A percentile compares a stretch with the other conserved stretches of the same genome.
Conservation (phyloP, 192 early-diverging fungal species). For the Allomyces arbusculus region DNA sequence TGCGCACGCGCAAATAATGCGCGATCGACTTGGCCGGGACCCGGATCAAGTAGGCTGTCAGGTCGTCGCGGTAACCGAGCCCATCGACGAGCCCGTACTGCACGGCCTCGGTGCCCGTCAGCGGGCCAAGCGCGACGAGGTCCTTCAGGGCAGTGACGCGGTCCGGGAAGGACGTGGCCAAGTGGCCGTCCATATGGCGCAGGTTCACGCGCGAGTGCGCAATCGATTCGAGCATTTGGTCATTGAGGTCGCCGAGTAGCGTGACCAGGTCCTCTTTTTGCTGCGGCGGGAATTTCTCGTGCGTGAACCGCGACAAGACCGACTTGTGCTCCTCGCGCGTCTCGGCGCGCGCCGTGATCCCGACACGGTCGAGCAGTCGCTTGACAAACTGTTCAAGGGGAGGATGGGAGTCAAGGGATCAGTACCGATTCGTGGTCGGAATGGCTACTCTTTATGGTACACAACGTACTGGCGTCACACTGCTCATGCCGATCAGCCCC, state of each 20-base stretch:
- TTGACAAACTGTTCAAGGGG: slow-evolving; percentile 29
- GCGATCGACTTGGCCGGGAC: slow-evolving; percentile 7
- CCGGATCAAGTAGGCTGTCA: slow-evolving; percentile 14
- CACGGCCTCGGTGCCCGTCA: slow-evolving; percentile 25
- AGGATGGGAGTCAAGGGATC: background rate
- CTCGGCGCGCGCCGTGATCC: slow-evolving; percentile 26
- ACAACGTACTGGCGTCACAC: too few relatives aligned
- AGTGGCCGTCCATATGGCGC: background rate
- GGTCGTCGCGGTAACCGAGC: slow-evolving; percentile 23
- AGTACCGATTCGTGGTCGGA: too few relatives aligned
- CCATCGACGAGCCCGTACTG: slow-evolving; percentile 28
- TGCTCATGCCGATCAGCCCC: slow-evolving; percentile 32
- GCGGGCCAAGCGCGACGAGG: slow-evolving; percentile 32
- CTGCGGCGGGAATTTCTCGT: slow-evolving; percentile 22
- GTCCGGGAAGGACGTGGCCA: slow-evolving; percentile 3
- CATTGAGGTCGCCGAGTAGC: slow-evolving; percentile 30
- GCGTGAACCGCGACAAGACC: slow-evolving; percentile 24
- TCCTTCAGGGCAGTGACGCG: slow-evolving; percentile 12
- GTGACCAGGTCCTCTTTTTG: slow-evolving; percentile 32
- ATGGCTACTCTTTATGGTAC: too few relatives aligned
- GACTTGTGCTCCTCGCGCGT: slow-evolving; percentile 41
- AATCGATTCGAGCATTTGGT: slow-evolving; percentile 28
- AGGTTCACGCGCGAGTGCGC: slow-evolving; percentile 11
- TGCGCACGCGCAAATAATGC: slow-evolving; percentile 13
- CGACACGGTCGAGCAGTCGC: slow-evolving; percentile 30